Base-by-base conservation (phyloP, 805 yeast species). In the Yamadazyma phyllophila region DNA sequence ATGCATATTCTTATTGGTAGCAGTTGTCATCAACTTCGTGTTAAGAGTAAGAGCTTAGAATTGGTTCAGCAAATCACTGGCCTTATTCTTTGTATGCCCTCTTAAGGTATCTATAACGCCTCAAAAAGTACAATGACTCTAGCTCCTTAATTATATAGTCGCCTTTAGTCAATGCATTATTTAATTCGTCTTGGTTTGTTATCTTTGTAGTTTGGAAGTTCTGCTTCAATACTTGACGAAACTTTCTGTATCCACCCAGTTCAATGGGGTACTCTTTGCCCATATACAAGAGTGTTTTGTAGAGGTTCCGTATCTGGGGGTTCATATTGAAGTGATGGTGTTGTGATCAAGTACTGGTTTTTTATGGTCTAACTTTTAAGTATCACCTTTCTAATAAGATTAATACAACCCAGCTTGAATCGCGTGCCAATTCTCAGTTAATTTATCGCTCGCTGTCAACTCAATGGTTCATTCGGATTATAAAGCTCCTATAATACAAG, bases 1-100 rank as follows among this genome's bases (percentile, higher is more conserved):
- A 58, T 94, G 99, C 71, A 77, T 92, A 74, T 94, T 94, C 73
- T 76, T 94, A 59, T 75, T 94, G 53, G 81, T 90, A 39, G 97
- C 99, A 1, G 97, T 94, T 42, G 85, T 94, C 37, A 88, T 94
- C 54, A 94, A 94, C 74, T 94, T 94, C 62, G 73, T 90, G 29
- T 74, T 94, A 63, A 86, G 98, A 69, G 81, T 86, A 53, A 74
- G 80, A 51, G 80, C 82, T 26, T 80, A 54, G 31, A 7, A 29
- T 7, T 30, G 27, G 15, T 30, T 7, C 15, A 20, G 24, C 24
- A 3, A 20, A 20, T 4, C 24, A 20, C 24, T 20, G 24, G 24
- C 24, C 6, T 20, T 16, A 17, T 10, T 16, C n/a, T n/a, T 48
- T 33, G 30, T 51, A 52, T 15, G 39, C 32, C 32, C 70, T 59